Conservation (phyloP, 148 eudicot genomes). For the Agrostemma githago region DNA sequence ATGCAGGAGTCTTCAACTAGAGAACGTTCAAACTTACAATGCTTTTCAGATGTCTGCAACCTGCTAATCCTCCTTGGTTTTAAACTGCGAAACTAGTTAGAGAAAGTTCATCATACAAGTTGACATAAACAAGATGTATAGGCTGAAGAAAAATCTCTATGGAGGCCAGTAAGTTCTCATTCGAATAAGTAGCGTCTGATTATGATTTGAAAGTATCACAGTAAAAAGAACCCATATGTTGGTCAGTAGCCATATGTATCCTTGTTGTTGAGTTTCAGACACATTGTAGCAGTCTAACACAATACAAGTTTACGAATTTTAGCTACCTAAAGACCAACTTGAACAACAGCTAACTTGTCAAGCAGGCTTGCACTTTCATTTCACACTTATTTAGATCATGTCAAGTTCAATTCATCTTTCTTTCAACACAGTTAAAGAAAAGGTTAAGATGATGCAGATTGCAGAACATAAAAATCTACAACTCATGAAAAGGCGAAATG, state of each 20-base stretch:
- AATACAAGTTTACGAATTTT: not conserved
- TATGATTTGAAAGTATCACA: not conserved
- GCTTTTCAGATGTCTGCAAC: not conserved
- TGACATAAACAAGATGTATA: not conserved
- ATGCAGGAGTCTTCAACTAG: not conserved
- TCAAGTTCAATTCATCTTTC: not conserved
- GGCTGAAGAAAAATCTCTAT: not conserved
- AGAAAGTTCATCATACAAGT: not conserved
- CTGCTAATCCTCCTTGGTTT: not conserved
- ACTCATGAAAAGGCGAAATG: not conserved
- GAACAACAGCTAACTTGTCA: not conserved
- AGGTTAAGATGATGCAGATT: not conserved
- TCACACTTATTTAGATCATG: not conserved
- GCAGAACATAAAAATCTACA: not conserved
- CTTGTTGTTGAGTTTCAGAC: no score
- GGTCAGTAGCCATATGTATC: no score
- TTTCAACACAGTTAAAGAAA: not conserved
- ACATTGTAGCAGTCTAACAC: not conserved
- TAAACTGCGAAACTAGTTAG: not conserved
- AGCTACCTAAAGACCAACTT: not conserved
- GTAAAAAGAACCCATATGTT: no score
- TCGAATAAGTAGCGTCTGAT: not conserved
- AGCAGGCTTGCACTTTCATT: not conserved
- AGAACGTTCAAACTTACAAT: not conserved
- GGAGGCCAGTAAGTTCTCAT: not conserved